phyloP scores from a whole-genome alignment of 2,329 filamentous ascomycete genomes.

The Lecanicillium sp. region DNA sequence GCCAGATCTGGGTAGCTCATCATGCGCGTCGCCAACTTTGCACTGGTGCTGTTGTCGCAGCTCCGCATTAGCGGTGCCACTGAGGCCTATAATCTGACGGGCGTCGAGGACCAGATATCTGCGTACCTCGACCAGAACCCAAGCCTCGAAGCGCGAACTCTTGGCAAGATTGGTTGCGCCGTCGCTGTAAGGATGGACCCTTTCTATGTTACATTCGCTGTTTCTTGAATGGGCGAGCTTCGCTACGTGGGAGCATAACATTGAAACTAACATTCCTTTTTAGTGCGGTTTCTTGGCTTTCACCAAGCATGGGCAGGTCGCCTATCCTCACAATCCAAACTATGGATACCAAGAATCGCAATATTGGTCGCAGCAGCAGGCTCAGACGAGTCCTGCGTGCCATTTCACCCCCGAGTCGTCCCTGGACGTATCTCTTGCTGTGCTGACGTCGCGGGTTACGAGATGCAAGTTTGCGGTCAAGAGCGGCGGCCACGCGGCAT shows the following conservation, averaged over 20 bases:
- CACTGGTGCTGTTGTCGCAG: too few relatives aligned
- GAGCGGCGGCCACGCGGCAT: constrained; percentile 24
- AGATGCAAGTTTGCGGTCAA: constrained; percentile 24
- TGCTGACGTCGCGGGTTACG: constrained; percentile 17
- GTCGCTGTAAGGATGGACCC: constrained; percentile 6
- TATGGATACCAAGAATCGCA: constrained; percentile 13
- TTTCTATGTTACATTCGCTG: too few relatives aligned
- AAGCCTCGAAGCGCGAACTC: neutral
- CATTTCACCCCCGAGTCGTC: constrained; percentile 17
- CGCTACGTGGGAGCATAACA: constrained; percentile 1
- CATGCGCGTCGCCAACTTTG: too few relatives aligned
- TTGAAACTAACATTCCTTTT: neutral
- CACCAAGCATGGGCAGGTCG: constrained; percentile 8
- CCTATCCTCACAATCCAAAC: constrained; percentile 10
- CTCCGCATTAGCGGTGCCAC: too few relatives aligned
- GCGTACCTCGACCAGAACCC: neutral
- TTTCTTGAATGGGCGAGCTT: neutral
- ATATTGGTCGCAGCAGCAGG: constrained; percentile 18
- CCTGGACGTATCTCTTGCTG: constrained; percentile 17
- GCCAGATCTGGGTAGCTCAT: too few relatives aligned
- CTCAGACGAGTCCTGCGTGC: constrained; percentile 12
- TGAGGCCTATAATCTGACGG: constrained; percentile 1
- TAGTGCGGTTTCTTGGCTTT: constrained; percentile 16
- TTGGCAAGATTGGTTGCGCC: constrained; percentile 5
- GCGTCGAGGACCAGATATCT: constrained; percentile 1